Conservation (phyloP, 176 grass and related monocot genomes). For the bread wheat (Triticum aestivum) region DNA sequence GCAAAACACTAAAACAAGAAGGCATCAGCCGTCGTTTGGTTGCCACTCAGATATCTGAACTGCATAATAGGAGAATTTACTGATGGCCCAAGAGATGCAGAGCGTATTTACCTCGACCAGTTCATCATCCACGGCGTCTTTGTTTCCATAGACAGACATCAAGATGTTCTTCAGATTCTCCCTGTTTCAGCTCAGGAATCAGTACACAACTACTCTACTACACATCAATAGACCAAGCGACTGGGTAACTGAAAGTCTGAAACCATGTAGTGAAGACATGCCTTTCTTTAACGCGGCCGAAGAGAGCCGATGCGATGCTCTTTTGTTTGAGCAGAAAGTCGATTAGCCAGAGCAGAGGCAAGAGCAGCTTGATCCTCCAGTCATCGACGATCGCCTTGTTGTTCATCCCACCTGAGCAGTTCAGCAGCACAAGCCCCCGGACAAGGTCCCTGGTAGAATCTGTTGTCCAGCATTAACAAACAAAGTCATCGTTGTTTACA, state of each 20-base stretch:
- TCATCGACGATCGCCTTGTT: constrained; percentile 97
- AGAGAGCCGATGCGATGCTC: constrained; percentile 68
- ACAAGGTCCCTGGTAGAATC: constrained; percentile 58
- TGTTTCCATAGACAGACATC: constrained; percentile 71
- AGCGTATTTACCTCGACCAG: constrained; percentile 52
- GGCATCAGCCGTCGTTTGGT: neutral
- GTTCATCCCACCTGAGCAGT: constrained; percentile 94
- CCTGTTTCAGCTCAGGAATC: constrained; percentile 33
- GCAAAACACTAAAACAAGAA: constrained; percentile 4
- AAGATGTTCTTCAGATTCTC: constrained; percentile 74
- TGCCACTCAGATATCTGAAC: neutral
- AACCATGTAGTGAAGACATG: constrained; percentile 2
- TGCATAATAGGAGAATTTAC: neutral
- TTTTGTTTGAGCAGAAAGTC: constrained; percentile 83
- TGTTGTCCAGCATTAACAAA: constrained; percentile 20
- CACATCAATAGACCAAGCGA: neutral
- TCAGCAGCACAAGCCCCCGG: constrained; percentile 77
- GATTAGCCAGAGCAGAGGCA: constrained; percentile 79
- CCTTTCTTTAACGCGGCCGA: constrained; percentile 71
- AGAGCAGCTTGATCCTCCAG: constrained; percentile 87
- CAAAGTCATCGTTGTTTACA: neutral
- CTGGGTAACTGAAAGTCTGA: neutral
- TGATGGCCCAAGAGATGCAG: neutral
- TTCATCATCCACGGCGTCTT: constrained; percentile 74
- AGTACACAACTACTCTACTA: neutral